Base-by-base conservation (phyloP, 192 early-diverging fungal genomes). In the Backusella australiensis region DNA sequence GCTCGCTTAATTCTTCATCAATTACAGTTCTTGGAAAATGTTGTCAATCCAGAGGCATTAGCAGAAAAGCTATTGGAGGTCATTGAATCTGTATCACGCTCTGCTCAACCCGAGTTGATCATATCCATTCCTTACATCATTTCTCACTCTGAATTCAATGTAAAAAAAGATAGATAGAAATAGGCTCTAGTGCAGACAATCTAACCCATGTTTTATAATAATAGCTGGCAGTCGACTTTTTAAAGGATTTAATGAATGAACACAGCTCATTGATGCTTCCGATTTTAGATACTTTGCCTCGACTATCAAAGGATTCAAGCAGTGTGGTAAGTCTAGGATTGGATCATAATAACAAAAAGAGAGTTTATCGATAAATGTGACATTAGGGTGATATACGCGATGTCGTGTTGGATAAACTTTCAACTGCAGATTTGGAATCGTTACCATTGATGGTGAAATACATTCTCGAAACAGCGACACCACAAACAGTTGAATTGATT, bases 21-120 rank as follows among this genome's bases (percentile, higher is more conserved):
- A 75, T 69, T 95, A 67, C 85, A 90, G 73, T 94, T 92, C 92
- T 80, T 95, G 39, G 91, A 93, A 79, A 89, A 94, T 59, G 85
- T 94, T 32, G 85, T 90, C 0, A 85, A 92, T 44, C 90, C 93
- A 1, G 79, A 80, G 3, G 72, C 75, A 26, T 81, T 95, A 59
- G 83, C 90, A 6, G 80, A 86, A 19, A 92, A 90, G 73, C 80
- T 95, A 6, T 53, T 93, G 26, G 93, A 95, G 79, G 89, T 88
- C 2, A 46, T n/a, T 35, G 32, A 32, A 23, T 23, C 26, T 11
- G 38, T 14, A 41, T 12, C n/a, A 29, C 42, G 34, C 3, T 23
- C 6, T 23, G 19, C 59, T 41, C 92, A 95, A 71, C 80, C 87
- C 38, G 94, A 95, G 77, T 90, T 95, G 8, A 92, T 95, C 26